These are phyloP conservation scores for Wickerhamiella australiensis DNA, from an alignment of 805 yeast species.

Conservation along the genomic window DNA sequence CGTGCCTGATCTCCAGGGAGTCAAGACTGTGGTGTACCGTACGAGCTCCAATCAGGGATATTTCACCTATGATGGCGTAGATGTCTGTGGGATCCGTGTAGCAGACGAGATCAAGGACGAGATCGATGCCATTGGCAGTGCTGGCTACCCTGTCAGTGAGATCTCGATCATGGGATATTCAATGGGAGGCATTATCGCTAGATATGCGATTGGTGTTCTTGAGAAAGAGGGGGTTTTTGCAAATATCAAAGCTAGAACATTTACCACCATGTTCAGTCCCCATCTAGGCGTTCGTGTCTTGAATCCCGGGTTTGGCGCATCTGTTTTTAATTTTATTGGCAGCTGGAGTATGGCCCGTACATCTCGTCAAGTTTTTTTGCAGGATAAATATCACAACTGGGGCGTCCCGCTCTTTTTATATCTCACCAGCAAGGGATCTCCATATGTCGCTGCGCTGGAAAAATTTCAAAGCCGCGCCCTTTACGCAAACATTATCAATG, in stretches of 20 bases:
- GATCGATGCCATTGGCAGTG: slow-evolving; percentile 23
- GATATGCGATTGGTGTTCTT: slow-evolving; percentile 69
- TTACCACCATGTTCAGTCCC: slow-evolving; percentile 56
- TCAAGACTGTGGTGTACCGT: slow-evolving; percentile 34
- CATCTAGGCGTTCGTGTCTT: slow-evolving; percentile 55
- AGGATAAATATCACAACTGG: slow-evolving; percentile 19
- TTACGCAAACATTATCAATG: slow-evolving; percentile 70
- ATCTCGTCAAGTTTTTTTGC: slow-evolving; percentile 60
- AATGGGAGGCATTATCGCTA: slow-evolving; percentile 71
- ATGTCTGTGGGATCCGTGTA: slow-evolving; percentile 67
- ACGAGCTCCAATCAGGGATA: slow-evolving; percentile 57
- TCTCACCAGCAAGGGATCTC: slow-evolving; percentile 53
- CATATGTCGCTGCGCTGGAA: slow-evolving; percentile 45
- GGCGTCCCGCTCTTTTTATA: slow-evolving; percentile 44
- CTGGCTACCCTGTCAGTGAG: slow-evolving; percentile 37
- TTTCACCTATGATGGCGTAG: slow-evolving; percentile 77
- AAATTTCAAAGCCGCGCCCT: slow-evolving; percentile 42
- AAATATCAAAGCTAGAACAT: slow-evolving; percentile 43
- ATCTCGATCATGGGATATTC: slow-evolving; percentile 81
- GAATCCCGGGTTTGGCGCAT: slow-evolving; percentile 39
- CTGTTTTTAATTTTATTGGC: slow-evolving; percentile 48
- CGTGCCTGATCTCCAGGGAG: slow-evolving; percentile 5
- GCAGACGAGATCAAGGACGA: slow-evolving; percentile 48
- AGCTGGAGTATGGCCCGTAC: slow-evolving; percentile 58
- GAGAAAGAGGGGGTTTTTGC: slow-evolving; percentile 43